Conservation (phyloP, 176 grass and related monocot genomes). For the Saccharum spontaneum region DNA sequence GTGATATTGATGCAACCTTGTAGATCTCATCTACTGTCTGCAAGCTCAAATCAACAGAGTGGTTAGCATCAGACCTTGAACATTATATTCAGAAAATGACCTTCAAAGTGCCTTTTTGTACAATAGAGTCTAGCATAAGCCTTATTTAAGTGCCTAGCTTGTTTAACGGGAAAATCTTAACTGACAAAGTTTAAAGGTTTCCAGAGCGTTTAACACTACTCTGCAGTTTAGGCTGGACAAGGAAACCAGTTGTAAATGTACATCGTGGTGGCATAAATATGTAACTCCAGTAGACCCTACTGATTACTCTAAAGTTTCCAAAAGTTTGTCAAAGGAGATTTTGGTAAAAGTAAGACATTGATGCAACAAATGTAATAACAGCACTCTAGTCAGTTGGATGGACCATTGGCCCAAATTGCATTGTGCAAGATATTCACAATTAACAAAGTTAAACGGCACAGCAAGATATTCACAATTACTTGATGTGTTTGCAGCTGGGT, state of each 20-base stretch:
- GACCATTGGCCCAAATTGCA: slow-evolving; percentile 3
- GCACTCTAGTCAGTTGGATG: slow-evolving; percentile 1
- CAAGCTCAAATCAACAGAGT: slow-evolving; percentile 34
- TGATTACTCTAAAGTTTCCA: slow-evolving; percentile 24
- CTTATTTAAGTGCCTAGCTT: not conserved
- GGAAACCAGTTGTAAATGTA: slow-evolving; percentile 25
- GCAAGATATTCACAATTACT: not conserved
- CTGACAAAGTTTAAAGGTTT: not conserved
- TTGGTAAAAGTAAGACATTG: not conserved
- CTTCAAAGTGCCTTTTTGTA: slow-evolving; percentile 4
- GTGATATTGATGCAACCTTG: slow-evolving; percentile 86
- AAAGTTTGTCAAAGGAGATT: slow-evolving; percentile 1
- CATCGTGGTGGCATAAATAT: not conserved
- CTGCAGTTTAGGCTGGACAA: slow-evolving; percentile 25
- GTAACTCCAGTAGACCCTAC: slow-evolving; percentile 17
- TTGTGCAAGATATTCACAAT: slow-evolving; percentile 6
- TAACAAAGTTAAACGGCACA: not conserved
- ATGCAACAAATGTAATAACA: slow-evolving; percentile 13
- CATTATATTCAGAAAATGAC: slow-evolving; percentile 8
- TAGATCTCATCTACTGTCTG: slow-evolving; percentile 99
- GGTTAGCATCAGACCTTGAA: slow-evolving; percentile 23
- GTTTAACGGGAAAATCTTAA: slow-evolving; percentile 10
- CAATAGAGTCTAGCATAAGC: not conserved
- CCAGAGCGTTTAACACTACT: not conserved
- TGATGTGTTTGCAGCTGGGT: not conserved